Evolutionary conservation across 2,329 filamentous ascomycete genomes (phyloP).

Genomic region (Epichloe hybrida): DNA sequence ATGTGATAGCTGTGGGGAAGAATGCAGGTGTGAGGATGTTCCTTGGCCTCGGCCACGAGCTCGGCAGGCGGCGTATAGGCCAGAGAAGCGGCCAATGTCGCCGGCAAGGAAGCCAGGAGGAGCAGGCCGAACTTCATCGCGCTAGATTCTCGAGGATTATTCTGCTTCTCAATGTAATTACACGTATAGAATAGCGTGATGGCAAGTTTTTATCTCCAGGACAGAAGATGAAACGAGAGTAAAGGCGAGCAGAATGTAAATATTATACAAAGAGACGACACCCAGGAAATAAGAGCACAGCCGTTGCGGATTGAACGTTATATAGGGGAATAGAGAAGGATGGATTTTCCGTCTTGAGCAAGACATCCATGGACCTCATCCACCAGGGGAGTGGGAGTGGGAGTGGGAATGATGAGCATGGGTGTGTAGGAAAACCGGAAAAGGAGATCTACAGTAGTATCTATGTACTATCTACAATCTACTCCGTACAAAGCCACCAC

Average conservation of each 20-base stretch:
- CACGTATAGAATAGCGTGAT: neutral
- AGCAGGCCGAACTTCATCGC: constrained; percentile 6
- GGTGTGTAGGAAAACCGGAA: neutral
- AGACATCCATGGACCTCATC: too few species aligned
- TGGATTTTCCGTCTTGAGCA: too few species aligned
- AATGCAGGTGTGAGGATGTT: constrained; percentile 17
- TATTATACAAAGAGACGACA: neutral
- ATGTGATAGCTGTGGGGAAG: constrained; percentile 27
- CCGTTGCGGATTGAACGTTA: neutral
- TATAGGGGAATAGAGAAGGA: neutral
- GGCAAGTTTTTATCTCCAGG: neutral
- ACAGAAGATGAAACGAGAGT: neutral
- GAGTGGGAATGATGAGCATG: neutral
- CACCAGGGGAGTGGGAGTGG: neutral
- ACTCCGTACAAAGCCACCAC: neutral
- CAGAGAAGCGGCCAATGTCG: constrained; percentile 11
- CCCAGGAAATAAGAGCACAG: neutral
- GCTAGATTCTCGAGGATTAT: neutral
- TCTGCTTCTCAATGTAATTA: neutral
- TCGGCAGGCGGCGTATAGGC: constrained; percentile 15
- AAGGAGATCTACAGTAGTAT: too few species aligned
- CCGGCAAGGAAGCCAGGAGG: constrained; percentile 6
- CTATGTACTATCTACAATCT: too few species aligned
- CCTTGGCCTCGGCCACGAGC: constrained; percentile 13
- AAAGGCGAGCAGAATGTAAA: neutral